phyloP scores from a whole-genome alignment of 768 basidiomycete species.

The Termitomyces heimii region DNA sequence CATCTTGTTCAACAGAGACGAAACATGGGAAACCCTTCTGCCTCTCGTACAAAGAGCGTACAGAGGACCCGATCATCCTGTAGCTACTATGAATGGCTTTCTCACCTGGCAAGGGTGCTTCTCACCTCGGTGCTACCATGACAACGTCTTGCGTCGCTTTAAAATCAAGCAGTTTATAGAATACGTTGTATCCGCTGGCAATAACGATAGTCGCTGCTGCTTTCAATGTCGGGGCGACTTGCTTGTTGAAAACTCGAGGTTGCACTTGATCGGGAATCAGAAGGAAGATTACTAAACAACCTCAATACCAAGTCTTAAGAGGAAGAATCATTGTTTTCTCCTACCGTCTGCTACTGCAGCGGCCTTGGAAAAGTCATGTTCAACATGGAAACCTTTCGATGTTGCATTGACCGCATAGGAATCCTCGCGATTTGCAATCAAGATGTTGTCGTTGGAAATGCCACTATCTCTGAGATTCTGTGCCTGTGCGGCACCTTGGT shows the following conservation, averaged over 20 bases:
- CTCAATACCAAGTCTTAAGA: neutral
- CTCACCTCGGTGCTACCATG: slow-evolving; percentile 61
- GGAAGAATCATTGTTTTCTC: slow-evolving; percentile 6
- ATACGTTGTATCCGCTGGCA: slow-evolving; percentile 63
- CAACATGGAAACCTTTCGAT: slow-evolving; percentile 50
- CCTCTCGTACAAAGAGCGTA: slow-evolving; percentile 54
- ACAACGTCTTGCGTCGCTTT: slow-evolving; percentile 49
- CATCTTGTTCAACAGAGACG: slow-evolving; percentile 59
- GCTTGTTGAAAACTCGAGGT: slow-evolving; percentile 53
- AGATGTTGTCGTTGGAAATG: slow-evolving; percentile 53
- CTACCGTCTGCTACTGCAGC: slow-evolving; percentile 50
- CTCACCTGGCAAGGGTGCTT: neutral
- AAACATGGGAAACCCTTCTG: slow-evolving; percentile 61
- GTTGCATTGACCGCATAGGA: slow-evolving; percentile 52
- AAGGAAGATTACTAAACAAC: slow-evolving; percentile 45
- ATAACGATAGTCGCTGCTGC: slow-evolving; percentile 43
- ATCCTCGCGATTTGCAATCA: slow-evolving; percentile 54
- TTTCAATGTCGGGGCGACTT: slow-evolving; percentile 46
- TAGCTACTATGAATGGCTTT: neutral
- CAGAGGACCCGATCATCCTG: slow-evolving; percentile 66
- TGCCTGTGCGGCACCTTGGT: slow-evolving; percentile 62
- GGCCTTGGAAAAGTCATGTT: slow-evolving; percentile 51
- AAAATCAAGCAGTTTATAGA: slow-evolving; percentile 53
- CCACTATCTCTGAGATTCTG: slow-evolving; percentile 62
- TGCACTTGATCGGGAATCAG: slow-evolving; percentile 63